Evolutionary conservation across 208 protist genomes (phyloP), one percentile per base, ranked within the genome.

Genomic region (Wallacemonas rigidus): DNA sequence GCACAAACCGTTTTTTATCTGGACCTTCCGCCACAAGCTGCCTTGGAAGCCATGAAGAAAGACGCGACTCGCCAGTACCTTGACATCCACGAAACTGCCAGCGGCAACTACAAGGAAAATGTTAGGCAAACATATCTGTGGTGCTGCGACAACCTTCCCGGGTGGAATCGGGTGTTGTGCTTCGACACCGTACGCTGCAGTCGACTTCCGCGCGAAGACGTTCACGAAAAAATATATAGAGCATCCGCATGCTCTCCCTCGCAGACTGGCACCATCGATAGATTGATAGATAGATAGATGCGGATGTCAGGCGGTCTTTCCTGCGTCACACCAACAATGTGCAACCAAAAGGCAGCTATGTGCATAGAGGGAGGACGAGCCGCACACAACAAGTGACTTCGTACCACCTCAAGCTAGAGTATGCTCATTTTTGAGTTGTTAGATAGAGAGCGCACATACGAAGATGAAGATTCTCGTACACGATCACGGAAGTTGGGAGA

Each of bases 31-130:
- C 90, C 92, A 7, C 40, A 85, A 8, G 75, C 71, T 3, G 94
- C 94, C 0, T 63, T 94, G 5, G 67, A 68, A 41, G 91, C 95
- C 17, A 91, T 98, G 83, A 73, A 82, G 65, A 44, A 57, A 4
- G 95, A 98, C 74, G 36, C 61, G 6, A 92, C 82, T 15, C 88
- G 95, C 3, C 72, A 68, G 65, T 75, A 76, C 38, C 83, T 98
- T 3, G 95, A 98, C 72, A 97, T 97, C 58, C 91, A 98, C 75
- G 95, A 98, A 71, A 95, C 84, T 3, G 92, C 92, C 1, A 71
- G 86, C 5, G 43, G 48, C 2, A 57, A 75, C 8, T 96, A 97
- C 81, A 98, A 97, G 77, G 76, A 94, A 41, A 74, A 74, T 44
- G 89, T 97, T 41, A 75, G 90, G 15, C 54, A 82, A 15, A 87